Conservation (phyloP, 495 filamentous ascomycete genomes). For the Daldinia vernicosa region DNA sequence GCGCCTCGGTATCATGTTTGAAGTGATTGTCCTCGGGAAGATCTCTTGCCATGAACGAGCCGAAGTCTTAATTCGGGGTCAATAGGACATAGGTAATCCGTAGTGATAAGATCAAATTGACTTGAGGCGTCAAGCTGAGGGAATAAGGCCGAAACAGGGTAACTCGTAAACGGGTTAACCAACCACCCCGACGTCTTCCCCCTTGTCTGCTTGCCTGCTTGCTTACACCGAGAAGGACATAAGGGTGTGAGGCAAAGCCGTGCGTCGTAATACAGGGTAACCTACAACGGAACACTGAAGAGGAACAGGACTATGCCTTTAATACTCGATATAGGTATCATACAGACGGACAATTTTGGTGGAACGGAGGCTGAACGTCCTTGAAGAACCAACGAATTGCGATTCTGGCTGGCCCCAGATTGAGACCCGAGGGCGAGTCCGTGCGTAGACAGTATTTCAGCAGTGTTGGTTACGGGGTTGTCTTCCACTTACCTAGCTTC, state of each 20-base stretch:
- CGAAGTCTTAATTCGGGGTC: slow-evolving; percentile 10
- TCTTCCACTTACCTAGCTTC: neutral
- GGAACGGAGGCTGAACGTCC: slow-evolving; percentile 40
- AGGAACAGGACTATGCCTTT: slow-evolving; percentile 12
- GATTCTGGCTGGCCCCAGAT: slow-evolving; percentile 3
- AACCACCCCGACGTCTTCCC: slow-evolving; percentile 26
- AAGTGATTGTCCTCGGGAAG: slow-evolving; percentile 21
- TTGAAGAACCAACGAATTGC: slow-evolving; percentile 28
- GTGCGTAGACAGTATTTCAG: slow-evolving; percentile 13
- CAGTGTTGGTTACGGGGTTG: neutral
- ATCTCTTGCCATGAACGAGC: slow-evolving; percentile 14
- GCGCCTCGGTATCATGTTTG: slow-evolving; percentile 21
- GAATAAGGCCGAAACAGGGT: slow-evolving; percentile 38
- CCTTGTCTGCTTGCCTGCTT: neutral
- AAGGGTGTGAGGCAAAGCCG: slow-evolving; percentile 26
- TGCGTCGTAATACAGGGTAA: slow-evolving; percentile 25
- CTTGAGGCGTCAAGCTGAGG: slow-evolving; percentile 38
- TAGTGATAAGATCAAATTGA: slow-evolving; percentile 27
- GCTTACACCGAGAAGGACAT: slow-evolving; percentile 28
- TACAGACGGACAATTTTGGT: slow-evolving; percentile 7
- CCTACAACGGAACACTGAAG: slow-evolving; percentile 11
- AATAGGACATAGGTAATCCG: slow-evolving; percentile 7
- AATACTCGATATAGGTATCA: slow-evolving; percentile 7
- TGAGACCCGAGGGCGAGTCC: slow-evolving; percentile 8
- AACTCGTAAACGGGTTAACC: slow-evolving; percentile 22